These are phyloP conservation scores for Neoscytalidium dimidiatum DNA, from an alignment of 2,329 filamentous ascomycete species.

Conservation along the genomic window DNA sequence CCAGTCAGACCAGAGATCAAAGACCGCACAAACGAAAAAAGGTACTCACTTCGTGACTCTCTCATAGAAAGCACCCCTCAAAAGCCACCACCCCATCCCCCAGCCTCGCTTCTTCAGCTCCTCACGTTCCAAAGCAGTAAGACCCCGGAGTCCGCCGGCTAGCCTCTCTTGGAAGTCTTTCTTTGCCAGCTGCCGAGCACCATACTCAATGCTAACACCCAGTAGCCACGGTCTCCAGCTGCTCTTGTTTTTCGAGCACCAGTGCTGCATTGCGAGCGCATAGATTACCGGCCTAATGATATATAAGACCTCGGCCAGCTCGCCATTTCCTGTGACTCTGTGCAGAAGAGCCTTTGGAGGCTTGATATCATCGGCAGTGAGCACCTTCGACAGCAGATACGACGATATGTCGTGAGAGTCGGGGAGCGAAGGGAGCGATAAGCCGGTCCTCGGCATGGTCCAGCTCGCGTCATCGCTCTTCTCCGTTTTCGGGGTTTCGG, in stretches of 20 bases:
- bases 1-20: constrained; percentile 25
- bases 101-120: constrained; percentile 86
- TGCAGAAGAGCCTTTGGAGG: constrained; percentile 86
- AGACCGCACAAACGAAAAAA: neutral
- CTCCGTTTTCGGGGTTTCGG: constrained; percentile 47
- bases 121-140: constrained; percentile 85
- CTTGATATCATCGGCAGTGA: constrained; percentile 96
- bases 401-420: constrained; percentile 78
- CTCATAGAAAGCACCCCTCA: constrained; percentile 97
- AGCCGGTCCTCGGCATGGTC: constrained; percentile 92
- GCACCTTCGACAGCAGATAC: constrained; percentile 85
- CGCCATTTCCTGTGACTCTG: constrained; percentile 70
- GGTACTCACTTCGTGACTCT: constrained; percentile 69
- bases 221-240: constrained; percentile 92
- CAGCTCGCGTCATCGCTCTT: constrained; percentile 57
- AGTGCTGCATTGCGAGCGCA: constrained; percentile 76
- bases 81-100: constrained; percentile 92
- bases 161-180: constrained; percentile 63
- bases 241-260: constrained; percentile 65
- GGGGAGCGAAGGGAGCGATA: constrained; percentile 81
- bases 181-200: constrained; percentile 80
- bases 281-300: constrained; percentile 88
- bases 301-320: constrained; percentile 85
- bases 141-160: constrained; percentile 70
- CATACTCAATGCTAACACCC: constrained; percentile 81